Base-by-base conservation (phyloP, 2,329 filamentous ascomycete genomes). In the Blastomyces gilchristii region DNA sequence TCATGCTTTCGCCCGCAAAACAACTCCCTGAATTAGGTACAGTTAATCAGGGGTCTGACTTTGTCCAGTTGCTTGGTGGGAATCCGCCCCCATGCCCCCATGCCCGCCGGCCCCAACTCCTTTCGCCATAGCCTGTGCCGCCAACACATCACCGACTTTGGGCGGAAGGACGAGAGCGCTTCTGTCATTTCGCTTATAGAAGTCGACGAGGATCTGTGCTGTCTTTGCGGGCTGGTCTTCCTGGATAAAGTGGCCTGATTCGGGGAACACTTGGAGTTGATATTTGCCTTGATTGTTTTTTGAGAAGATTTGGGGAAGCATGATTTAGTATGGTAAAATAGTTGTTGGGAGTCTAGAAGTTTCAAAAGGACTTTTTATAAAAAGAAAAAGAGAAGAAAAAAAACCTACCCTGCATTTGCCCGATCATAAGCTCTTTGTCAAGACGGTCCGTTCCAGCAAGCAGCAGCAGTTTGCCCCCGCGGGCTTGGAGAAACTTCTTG, bases 221-320 rank as follows among this genome's bases (percentile, higher is more conserved):
- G 89, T 95, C 79, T 93, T 95, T 71, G 91, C 89, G 0, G 94
- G 92, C 59, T 93, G 83, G 74, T 99, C 94, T 75, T 99, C 94
- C 68, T 99, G 94, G 63, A 99, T 86, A 71, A 99, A 99, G 74
- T 99, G 94, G 0, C 94, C 94, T 1, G 94, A 91, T 73, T 96
- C 90, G 0, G 94, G 92, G 69, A 97, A 89, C 7, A 99, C 92
- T 69, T 96, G 90, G 56, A 99, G 80, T 63, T 96, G 91, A 72
- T 97, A 99, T 81, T 97, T 97, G 5, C 92, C 80, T 75, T 52
- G 5, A 22, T 34, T 12, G 14, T 18, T 54, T 34, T 16, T 31
- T 3, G 9, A 34, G 18, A 34, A 9, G 18, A 37, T 34, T 16
- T n/a, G 6, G 12, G 5, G n/a, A 57, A 37, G 2, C 1, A 22